Conservation (phyloP, 306 rosid species). For the Medicago ruthenica region DNA sequence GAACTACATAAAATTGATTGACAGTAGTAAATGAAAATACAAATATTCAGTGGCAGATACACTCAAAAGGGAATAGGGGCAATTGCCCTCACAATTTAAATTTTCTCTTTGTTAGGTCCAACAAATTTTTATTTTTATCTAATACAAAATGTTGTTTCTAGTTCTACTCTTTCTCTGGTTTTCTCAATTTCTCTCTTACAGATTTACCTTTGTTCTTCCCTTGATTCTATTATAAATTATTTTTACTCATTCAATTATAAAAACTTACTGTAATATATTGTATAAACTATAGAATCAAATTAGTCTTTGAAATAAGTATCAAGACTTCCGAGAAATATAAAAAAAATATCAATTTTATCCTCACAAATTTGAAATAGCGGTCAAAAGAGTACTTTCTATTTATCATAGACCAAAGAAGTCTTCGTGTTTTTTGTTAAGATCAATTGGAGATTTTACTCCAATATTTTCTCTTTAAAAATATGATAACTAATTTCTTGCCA, state of each 20-base stretch:
- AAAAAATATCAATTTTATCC: background rate
- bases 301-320: background rate
- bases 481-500: background rate
- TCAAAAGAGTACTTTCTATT: background rate
- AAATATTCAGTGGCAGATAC: background rate
- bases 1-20: slow-evolving; percentile 31
- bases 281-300: background rate
- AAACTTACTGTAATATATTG: background rate
- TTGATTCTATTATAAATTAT: background rate
- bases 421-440: background rate
- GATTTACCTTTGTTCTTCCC: background rate
- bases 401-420: background rate
- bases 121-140: too few relatives aligned
- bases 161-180: background rate
- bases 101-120: background rate
- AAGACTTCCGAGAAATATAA: background rate
- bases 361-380: background rate
- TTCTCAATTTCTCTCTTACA: background rate
- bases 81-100: background rate
- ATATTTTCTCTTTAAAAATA: background rate
- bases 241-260: background rate
- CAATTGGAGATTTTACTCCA: background rate
- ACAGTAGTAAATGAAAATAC: slow-evolving; percentile 30
- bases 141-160: background rate
- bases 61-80: background rate